Evolutionary conservation across 2,329 filamentous ascomycete species (phyloP).

Genomic region (Colletotrichum nymphaeae): DNA sequence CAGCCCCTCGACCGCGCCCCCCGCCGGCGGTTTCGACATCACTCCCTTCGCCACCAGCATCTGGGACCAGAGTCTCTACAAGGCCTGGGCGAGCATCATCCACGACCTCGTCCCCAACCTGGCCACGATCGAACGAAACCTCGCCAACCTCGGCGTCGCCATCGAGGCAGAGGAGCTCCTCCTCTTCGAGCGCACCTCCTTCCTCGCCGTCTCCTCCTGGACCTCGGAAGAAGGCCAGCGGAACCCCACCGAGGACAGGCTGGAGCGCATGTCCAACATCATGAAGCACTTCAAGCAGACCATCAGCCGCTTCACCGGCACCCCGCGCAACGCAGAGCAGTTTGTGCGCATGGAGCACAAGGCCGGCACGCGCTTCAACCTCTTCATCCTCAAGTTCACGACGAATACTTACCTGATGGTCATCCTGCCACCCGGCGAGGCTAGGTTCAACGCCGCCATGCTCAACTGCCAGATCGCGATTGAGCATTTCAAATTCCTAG

Average conservation of each 20-base stretch:
- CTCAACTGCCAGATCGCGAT: conserved; percentile 90
- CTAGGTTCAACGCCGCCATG: conserved; percentile 89
- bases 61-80: conserved; percentile 98
- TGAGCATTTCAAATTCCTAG: conserved; percentile 79
- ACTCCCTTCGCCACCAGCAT: conserved; percentile 96
- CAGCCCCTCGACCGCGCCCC: conserved; percentile 38
- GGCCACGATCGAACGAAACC: conserved; percentile 85
- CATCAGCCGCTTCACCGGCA: conserved; percentile 79
- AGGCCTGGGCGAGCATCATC: conserved; percentile 98
- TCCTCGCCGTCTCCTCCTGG: conserved; percentile 95
- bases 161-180: conserved; percentile 95
- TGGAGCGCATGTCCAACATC: conserved; percentile 95
- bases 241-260: conserved; percentile 92
- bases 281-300: conserved; percentile 98
- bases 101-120: conserved; percentile 98
- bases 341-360: conserved; percentile 86
- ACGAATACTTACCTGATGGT: conserved; percentile 98
- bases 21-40: conserved; percentile 68
- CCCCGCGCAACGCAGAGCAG: conserved; percentile 83
- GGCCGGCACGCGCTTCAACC: conserved; percentile 81
- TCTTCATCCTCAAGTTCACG: conserved; percentile 95
- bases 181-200: conserved; percentile 94
- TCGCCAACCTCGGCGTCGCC: conserved; percentile 83
- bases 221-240: conserved; percentile 77
- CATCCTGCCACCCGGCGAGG: conserved; percentile 90